Base-by-base conservation (phyloP, 176 grass and related monocot species). In the Carex scoparia region DNA sequence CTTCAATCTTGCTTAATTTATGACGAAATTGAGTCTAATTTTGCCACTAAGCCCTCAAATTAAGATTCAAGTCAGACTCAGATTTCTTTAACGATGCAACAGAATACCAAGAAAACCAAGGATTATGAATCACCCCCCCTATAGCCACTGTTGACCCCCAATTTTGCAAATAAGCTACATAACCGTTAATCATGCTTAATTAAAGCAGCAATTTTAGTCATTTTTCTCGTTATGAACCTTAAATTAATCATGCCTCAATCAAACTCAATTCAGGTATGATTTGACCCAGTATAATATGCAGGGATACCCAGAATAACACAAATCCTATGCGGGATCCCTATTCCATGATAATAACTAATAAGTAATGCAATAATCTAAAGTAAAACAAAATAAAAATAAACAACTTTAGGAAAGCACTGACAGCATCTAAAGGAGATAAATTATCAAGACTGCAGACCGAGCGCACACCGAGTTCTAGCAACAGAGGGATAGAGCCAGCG, bases 361-460 rank as follows among this genome's bases (percentile, higher is more conserved):
- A 71, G 23, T 44, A 66, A 46, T 44, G 37, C 32, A 18, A 71
- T 65, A 46, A 70, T 46, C 61, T 85, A 13, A n/a, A 62, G 69
- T 80, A 16, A 55, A 65, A 16, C 16, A 69, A 42, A 37, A 82
- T 12, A 27, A 15, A 48, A 48, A 48, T 51, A 33, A 18, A 4
- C 28, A 57, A 32, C 49, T 78, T 78, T 60, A 80, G 53, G 9
- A 48, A 31, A 92, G 7, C 81, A 82, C 86, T 93, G 77, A 99
- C 93, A 81, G 80, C 84, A 82, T 97, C 92, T 80, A 94, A 81
- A 65, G 94, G 92, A 83, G 91, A 94, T 8, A 88, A 61, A 51
- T 81, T 87, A 73, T 95, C 96, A 77, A 99, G 91, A 87, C 88
- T 86, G 87, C 93, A 99, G 0, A 99, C 78, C 2, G 87, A 86